Evolutionary conservation across 2,329 filamentous ascomycete species (phyloP), one percentile per base, ranked within the genome.

Genomic region (Laburnicola sp.): DNA sequence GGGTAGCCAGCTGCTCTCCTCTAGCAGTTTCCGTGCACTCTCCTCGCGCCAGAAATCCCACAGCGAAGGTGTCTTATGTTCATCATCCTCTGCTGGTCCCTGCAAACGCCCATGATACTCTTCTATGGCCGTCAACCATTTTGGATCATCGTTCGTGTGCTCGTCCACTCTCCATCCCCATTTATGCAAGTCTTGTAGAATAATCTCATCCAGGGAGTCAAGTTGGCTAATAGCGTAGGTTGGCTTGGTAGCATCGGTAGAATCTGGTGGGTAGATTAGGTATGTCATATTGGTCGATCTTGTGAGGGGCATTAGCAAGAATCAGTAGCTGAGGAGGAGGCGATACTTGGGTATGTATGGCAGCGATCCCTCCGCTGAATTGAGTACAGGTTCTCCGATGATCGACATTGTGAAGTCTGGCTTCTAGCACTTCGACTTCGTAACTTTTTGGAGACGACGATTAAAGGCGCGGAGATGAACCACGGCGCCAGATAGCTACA

Each of bases 121-220:
- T 31, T 23, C 32, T 16, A 48, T 26, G 7, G 35, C 30, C 3
- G 5, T 21, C n/a, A 23, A 6, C 44, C 45, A 48, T 10, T 22
- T 21, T 8, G 35, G 23, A 23, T 53, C 50, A 9, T 39, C 27
- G 3, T 22, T 10, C 16, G 27, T 34, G 16, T 44, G 25, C 8
- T 49, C 26, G 16, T 31, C 41, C 3, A 53, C 31, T 6, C 45
- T 32, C 50, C 50, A 53, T 4, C 50, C 50, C 50, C 45, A 53
- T 30, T 27, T 30, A 3, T 39, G 41, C 6, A 49, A 10, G 26
- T 53, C 45, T 23, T 28, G n/a, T 2, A 53, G 16, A 5, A 53
- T 36, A 23, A 49, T 46, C 8, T 49, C 40, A 26, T 53, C 45
- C n/a, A 46, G 35, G 23, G 26, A 6, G 28, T 50, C 51, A 10